These are phyloP conservation scores for Triangularia verruculosa DNA, from an alignment of 2,329 filamentous ascomycete genomes.

Conservation along the genomic window DNA sequence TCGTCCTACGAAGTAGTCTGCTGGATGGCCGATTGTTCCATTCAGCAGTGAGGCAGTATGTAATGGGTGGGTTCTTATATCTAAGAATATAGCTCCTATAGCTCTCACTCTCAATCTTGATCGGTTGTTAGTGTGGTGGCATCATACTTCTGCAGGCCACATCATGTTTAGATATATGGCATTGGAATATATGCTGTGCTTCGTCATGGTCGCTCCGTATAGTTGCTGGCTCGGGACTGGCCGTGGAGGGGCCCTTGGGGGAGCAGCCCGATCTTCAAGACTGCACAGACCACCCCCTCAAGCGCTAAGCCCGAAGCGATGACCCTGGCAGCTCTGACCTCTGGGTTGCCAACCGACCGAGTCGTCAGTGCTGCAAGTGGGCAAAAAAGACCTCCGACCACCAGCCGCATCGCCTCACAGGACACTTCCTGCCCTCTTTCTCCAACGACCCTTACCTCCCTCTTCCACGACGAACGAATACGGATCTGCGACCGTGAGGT, in stretches of 20 bases:
- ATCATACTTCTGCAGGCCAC: too few relatives aligned
- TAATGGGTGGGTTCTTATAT: too few relatives aligned
- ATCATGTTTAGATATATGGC: too few relatives aligned
- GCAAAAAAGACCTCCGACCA: conserved; percentile 21
- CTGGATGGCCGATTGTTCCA: too few relatives aligned
- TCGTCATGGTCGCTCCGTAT: neutral
- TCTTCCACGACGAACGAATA: conserved; percentile 9
- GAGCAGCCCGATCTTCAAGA: conserved; percentile 14
- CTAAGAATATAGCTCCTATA: too few relatives aligned
- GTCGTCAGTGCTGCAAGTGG: conserved; percentile 21
- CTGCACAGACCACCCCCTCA: conserved; percentile 1
- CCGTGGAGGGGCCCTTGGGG: neutral
- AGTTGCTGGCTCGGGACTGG: neutral
- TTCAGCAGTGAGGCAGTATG: too few relatives aligned
- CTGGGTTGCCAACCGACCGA: conserved; percentile 21
- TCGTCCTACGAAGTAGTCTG: neutral
- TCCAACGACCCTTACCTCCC: conserved; percentile 6
- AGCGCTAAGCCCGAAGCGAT: conserved; percentile 22
- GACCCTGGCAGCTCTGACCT: conserved; percentile 20
- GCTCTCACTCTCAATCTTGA: too few relatives aligned
- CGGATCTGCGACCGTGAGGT: conserved; percentile 13
- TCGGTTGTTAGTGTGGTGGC: too few relatives aligned
- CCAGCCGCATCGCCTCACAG: conserved; percentile 25
- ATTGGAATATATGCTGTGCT: too few relatives aligned
- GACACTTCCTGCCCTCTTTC: conserved; percentile 9